Evolutionary conservation across 1,284 basidiomycete genomes (phyloP).

Genomic region (Neonothopanus nambi): DNA sequence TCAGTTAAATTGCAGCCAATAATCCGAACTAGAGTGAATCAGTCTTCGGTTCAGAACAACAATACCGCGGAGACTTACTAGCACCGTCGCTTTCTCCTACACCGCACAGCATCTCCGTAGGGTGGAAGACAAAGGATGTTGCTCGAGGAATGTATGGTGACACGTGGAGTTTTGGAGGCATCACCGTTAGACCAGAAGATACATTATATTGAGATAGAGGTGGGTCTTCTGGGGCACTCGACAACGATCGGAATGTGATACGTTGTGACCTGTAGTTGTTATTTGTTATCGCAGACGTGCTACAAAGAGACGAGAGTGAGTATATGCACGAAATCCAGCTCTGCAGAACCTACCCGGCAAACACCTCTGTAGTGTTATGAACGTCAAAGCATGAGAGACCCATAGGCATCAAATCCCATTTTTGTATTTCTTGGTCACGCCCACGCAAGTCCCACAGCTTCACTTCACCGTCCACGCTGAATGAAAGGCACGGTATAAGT

Average conservation of each 20-base stretch:
- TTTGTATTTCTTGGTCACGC: constrained; percentile 59
- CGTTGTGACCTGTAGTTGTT: constrained; percentile 66
- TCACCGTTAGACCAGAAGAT: constrained; percentile 52
- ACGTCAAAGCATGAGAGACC: constrained; percentile 87
- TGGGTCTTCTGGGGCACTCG: constrained; percentile 27
- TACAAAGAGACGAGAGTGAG: constrained; percentile 27
- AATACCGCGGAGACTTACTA: constrained; percentile 41
- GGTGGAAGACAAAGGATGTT: constrained; percentile 74
- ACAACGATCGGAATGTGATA: constrained; percentile 56
- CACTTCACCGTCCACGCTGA: constrained; percentile 87
- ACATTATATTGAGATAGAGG: constrained; percentile 52
- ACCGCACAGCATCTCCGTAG: constrained; percentile 78
- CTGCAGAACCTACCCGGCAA: constrained; percentile 72
- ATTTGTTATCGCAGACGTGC: constrained; percentile 62
- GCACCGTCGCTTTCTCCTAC: constrained; percentile 72
- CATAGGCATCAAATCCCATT: constrained; percentile 63
- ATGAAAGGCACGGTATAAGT: not conserved
- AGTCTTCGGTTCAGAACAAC: not conserved
- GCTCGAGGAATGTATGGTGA: constrained; percentile 62
- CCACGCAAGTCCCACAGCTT: constrained; percentile 91
- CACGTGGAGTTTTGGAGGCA: constrained; percentile 52
- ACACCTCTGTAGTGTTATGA: constrained; percentile 83
- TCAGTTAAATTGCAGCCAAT: constrained; percentile 40
- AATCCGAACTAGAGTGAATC: constrained; percentile 37
- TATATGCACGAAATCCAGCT: constrained; percentile 13